Percentiles rank a stretch among this genome's conserved stretches.
Conservation (phyloP, 208 protist genomes). For the Trypanosoma congolense region DNA sequence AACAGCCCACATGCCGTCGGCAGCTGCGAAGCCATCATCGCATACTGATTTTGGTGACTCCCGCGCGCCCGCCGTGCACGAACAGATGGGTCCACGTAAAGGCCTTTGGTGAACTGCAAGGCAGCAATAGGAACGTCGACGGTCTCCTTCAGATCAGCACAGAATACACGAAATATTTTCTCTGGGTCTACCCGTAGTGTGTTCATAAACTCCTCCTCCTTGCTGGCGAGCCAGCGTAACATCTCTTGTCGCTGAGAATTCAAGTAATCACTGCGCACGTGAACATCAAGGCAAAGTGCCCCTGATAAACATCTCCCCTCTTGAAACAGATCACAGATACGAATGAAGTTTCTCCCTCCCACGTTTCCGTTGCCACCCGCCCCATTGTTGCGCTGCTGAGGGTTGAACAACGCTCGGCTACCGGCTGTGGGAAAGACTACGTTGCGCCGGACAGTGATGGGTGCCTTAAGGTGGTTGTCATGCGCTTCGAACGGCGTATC, state of each 20-base stretch:
- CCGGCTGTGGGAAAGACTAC: constrained; percentile 47
- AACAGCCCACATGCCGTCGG: constrained; percentile 79
- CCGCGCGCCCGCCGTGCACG: constrained; percentile 48
- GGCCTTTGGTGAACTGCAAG: constrained; percentile 66
- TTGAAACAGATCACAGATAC: constrained; percentile 63
- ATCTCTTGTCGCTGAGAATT: constrained; percentile 41
- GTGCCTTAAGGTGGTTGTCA: constrained; percentile 68
- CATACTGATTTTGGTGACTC: constrained; percentile 31
- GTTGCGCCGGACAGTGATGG: constrained; percentile 38
- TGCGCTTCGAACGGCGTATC: constrained; percentile 49
- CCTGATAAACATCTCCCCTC: constrained; percentile 39
- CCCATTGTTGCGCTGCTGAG: constrained; percentile 23
- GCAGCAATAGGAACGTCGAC: constrained; percentile 61
- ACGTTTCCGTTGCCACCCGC: constrained; percentile 31
- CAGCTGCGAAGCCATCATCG: constrained; percentile 45
- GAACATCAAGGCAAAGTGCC: constrained; percentile 54
- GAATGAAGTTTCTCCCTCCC: constrained; percentile 31
- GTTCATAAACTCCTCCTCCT: constrained; percentile 61
- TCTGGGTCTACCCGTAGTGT: constrained; percentile 24
- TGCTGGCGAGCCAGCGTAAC: constrained; percentile 43
- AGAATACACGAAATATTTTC: constrained; percentile 69
- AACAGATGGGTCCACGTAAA: constrained; percentile 67
- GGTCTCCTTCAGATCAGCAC: constrained; percentile 76
- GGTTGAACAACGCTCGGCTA: constrained; percentile 53
- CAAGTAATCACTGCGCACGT: constrained; percentile 57